Evolutionary conservation across 116 monocot species (phyloP), one percentile per base, ranked within the genome.

Genomic region (Phalaenopsis hybrid): DNA sequence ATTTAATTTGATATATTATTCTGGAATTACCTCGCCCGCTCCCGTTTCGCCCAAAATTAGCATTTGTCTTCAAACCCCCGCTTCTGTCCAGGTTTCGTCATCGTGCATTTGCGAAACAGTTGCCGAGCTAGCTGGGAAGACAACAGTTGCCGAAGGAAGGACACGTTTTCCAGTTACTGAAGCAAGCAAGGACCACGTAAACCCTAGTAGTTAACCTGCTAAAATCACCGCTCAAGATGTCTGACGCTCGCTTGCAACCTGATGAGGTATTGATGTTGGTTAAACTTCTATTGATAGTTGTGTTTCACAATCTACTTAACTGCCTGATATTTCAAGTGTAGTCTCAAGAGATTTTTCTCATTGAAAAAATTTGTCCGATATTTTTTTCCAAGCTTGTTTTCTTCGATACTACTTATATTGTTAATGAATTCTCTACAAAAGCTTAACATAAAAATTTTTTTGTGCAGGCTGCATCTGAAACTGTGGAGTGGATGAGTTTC

Each of bases 381-480:
- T 77, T 77, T 4, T 28, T 51, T 77, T 4, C 20, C 21, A 13
- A 28, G 6, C 50, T 18, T 43, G 44, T 23, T 51, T 23, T 76
- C 2, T 43, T 77, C 12, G 9, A n/a, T 51, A 51, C 6, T 41
- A 13, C 46, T 48, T 16, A 50, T 79, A 50, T 75, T 57, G 45
- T 12, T 21, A 75, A 74, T 4, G 12, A 44, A 5, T 5, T 15
- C 44, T 74, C 4, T n/a, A 45, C 18, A 44, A 45, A n/a, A 45
- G 2, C 15, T 20, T 75, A 45, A 75, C 75, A 44, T 44, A 1
- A 4, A 75, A 18, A 75, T 12, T n/a, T 88, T 78, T 31, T 50
- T 63, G 55, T 67, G 77, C 84, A 91, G 94, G 91, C 87, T 17
- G 88, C 86, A 33, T 91, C 94, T 43, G 87, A 81, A 18, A 49